Conservation (phyloP, 2,329 filamentous ascomycete genomes). For the Penicillium sp. region DNA sequence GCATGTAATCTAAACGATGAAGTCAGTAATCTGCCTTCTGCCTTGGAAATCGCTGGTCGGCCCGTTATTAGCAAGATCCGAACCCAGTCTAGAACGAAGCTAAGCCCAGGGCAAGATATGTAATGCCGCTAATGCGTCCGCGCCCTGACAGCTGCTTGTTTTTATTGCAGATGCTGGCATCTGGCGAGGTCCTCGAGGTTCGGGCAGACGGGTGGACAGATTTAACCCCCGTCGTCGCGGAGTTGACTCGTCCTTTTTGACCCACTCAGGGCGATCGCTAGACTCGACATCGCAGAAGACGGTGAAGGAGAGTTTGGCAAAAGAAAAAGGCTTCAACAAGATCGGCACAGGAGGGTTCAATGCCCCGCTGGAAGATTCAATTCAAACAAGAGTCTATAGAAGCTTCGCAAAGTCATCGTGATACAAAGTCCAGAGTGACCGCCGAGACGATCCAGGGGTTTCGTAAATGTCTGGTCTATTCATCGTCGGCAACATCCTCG, state of each 20-base stretch:
- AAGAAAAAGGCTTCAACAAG: neutral
- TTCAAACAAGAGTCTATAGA: neutral
- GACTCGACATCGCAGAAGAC: slow-evolving; percentile 2
- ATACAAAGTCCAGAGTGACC: neutral
- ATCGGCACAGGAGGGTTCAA: neutral
- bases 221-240: neutral
- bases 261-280: slow-evolving; percentile 14
- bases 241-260: slow-evolving; percentile 27
- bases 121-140: neutral
- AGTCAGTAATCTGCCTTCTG: neutral
- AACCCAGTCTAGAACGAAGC: neutral
- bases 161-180: slow-evolving; percentile 5
- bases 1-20: neutral
- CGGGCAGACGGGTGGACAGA: slow-evolving; percentile 3
- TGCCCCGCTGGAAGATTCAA: neutral
- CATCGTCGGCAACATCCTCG: slow-evolving; percentile 41
- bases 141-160: slow-evolving; percentile 2
- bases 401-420: neutral
- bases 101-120: neutral
- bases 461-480: slow-evolving; percentile 20
- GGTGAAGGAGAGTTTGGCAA: neutral
- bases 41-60: neutral
- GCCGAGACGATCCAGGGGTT: neutral
- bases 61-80: neutral
- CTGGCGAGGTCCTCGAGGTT: neutral